phyloP scores from a whole-genome alignment of 257 asterid species.

The Echium plantagineum region DNA sequence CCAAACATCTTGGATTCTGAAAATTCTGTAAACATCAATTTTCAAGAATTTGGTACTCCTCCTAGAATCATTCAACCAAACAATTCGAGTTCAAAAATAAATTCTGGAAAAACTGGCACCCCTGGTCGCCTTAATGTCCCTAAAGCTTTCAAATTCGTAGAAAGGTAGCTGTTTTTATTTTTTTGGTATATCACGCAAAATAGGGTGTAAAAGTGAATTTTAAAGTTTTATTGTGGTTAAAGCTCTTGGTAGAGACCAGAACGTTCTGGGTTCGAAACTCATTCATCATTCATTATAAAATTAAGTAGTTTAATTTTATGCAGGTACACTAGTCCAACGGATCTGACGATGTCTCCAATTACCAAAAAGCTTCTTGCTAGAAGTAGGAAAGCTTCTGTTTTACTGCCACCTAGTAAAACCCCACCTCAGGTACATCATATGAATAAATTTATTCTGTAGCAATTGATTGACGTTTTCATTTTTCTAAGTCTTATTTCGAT shows the following conservation, averaged over 20 bases:
- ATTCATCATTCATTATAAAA: no score
- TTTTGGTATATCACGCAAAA: background rate
- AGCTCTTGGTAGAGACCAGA: background rate
- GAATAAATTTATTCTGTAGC: no score
- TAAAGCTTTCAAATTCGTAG: conserved; percentile 49
- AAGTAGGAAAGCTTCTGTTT: conserved; percentile 32
- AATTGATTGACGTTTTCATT: no score
- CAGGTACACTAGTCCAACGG: conserved; percentile 69
- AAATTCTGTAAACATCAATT: no score
- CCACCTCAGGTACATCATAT: conserved; percentile 1
- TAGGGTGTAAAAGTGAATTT: no score
- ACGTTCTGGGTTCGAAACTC: no score
- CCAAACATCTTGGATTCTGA: conserved; percentile 2
- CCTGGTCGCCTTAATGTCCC: conserved; percentile 62
- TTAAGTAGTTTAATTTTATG: background rate
- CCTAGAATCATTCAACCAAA: background rate
- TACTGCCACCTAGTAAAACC: conserved; percentile 38
- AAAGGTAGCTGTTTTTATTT: conserved; percentile 27
- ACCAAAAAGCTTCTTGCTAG: conserved; percentile 46
- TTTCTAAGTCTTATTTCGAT: no score
- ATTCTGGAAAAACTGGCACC: conserved; percentile 19
- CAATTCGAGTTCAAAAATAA: conserved; percentile 7
- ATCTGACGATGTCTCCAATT: conserved; percentile 61
- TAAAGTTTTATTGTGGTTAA: background rate
- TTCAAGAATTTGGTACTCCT: background rate